Evolutionary conservation across 768 basidiomycete species (phyloP), one percentile per base, ranked within the genome.

Genomic region (Hypholoma sublateritium): DNA sequence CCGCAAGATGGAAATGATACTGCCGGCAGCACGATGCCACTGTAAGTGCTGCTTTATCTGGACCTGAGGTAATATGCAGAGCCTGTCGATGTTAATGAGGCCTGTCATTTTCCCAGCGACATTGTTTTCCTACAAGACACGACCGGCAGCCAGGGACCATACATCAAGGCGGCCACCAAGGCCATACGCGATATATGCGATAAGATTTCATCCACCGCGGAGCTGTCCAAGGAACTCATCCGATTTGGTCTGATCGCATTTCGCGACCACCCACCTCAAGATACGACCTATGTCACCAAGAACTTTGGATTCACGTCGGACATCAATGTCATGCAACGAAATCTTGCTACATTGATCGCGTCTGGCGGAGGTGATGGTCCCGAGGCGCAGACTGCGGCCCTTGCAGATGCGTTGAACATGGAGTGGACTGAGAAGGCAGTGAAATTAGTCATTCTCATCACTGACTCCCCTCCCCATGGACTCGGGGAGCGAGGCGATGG

Each of bases 391-490:
- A 83, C 80, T 2, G 81, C 81, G 4, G 84, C 79, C 17, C 68
- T 85, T 60, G 74, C 77, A 14, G 80, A 76, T 37, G 76, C 78
- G 2, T 59, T 82, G 55, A 71, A 74, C 32, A 66, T 82, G 62
- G 70, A 76, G 22, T 86, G 84, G 84, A 71, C 77, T 34, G 71
- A 74, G 17, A 65, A 71, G 5, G 80, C 81, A 3, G 72, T 76
- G 4, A 84, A 82, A 71, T 79, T 85, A 69, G 74, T 76, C 16
- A 76, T 86, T 1, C 69, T 84, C n/a, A 79, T 85, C 45, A 81
- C 83, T 13, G 84, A 85, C 66, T 77, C 84, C 1, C 82, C 83
- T 35, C 81, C 83, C 1, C 84, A 85, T 70, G 84, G 83, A 9
- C 74, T 85, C 42, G 82, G 81, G 19, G 81, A 84, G 62, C 65